Evolutionary conservation across 2,329 filamentous ascomycete species (phyloP), one percentile per base, ranked within the genome.

Genomic region (Samsoniella hepiali): DNA sequence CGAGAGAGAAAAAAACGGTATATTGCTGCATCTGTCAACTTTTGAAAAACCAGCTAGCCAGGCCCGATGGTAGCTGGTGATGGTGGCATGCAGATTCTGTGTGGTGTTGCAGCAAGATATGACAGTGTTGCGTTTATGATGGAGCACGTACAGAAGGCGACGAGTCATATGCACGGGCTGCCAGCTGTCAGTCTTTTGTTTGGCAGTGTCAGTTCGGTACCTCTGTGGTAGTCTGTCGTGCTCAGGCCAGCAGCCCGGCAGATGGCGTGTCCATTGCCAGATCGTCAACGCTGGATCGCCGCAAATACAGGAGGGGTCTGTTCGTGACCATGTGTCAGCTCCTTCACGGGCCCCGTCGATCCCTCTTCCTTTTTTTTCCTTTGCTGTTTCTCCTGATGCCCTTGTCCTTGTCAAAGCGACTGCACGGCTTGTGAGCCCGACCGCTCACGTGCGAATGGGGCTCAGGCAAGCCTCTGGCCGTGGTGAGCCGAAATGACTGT

Each of bases 401-500:
- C 42, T 6, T 36, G 50, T 51, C 29, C 22, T 40, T 22, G 27
- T n/a, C 57, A 59, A 50, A 36, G 55, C 54, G 44, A 47, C 7
- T n/a, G 6, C 22, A 22, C 22, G 38, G 50, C 32, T 47, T 40
- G 13, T 22, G 9, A 49, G 36, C 32, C 51, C 40, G 50, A 13
- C 59, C 59, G 59, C 42, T 62, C 59, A 62, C 59, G 59, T 56
- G 60, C 60, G 5, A 45, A 49, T 27, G 57, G 57, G 34, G 57
- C 40, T 40, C 42, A 32, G 7, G 40, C n/a, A 31, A 40, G 51
- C 31, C 49, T 49, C 17, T 47, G 38, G n/a, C 45, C 47, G 38
- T 61, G 3, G 29, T 54, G 27, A 61, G 60, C 60, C 60, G 60
- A 63, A 63, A 63, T 63, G 61, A 63, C 45, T 17, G 61, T 63